Percentiles rank a stretch among this genome's conserved stretches.
Conservation (phyloP, 2,329 filamentous ascomycete species). For the Alternaria sp. region DNA sequence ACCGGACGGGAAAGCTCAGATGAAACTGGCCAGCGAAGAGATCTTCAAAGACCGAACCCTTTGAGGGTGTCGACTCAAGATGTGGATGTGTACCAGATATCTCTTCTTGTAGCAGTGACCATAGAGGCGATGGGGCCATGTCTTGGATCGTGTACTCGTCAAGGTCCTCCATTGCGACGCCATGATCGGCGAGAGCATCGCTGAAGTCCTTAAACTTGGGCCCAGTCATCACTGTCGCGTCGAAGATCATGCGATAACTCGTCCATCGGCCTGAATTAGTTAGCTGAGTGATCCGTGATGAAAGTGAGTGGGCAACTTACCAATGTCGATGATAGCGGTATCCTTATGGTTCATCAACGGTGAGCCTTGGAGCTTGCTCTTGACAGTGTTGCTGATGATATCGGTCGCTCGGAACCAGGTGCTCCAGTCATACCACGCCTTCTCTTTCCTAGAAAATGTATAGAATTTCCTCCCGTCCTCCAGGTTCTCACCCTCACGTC, state of each 20-base stretch:
- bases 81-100: constrained; percentile 32
- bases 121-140: constrained; percentile 22
- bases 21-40: constrained; percentile 39
- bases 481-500: constrained; percentile 13
- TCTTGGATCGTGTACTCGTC: constrained; percentile 52
- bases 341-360: constrained; percentile 50
- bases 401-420: constrained; percentile 70
- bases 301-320: constrained; percentile 21
- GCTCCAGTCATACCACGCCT: constrained; percentile 62
- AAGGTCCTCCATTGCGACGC: constrained; percentile 62
- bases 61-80: constrained; percentile 6
- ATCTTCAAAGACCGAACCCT: constrained; percentile 29
- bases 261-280: constrained; percentile 58
- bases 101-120: constrained; percentile 39
- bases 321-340: constrained; percentile 65
- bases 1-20: constrained; percentile 71
- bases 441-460: constrained; percentile 28
- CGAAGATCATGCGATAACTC: constrained; percentile 61
- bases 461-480: constrained; percentile 11
- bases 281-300: no score
- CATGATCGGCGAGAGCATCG: constrained; percentile 72
- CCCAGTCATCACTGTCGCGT: constrained; percentile 36
- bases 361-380: constrained; percentile 18
- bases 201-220: constrained; percentile 54
- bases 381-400: constrained; percentile 56